These are phyloP conservation scores for Ophiorrhiza pumila DNA, from an alignment of 257 asterid species.

Conservation along the genomic window DNA sequence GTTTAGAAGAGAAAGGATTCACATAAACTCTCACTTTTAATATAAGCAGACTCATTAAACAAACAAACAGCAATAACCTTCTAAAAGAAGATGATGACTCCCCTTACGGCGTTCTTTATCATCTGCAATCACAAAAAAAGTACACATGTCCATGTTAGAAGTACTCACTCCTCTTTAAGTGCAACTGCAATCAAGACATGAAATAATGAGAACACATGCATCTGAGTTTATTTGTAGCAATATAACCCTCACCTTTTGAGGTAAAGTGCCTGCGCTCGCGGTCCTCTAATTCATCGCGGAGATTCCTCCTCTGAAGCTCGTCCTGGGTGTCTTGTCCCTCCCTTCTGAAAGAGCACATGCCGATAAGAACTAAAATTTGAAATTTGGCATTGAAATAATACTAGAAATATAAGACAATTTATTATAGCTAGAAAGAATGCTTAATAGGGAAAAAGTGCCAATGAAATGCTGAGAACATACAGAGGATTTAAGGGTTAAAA, in stretches of 20 bases:
- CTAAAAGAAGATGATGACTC: constrained; percentile 72
- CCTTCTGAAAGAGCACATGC: constrained; percentile 35
- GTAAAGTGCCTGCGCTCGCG: constrained; percentile 82
- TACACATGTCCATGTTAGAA: background rate
- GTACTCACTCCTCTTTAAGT: background rate
- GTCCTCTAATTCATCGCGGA: constrained; percentile 73
- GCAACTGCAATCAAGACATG: background rate
- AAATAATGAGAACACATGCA: background rate
- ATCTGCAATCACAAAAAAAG: constrained; percentile 45
- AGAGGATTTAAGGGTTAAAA: too few species aligned
- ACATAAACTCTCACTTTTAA: background rate
- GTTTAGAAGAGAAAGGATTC: background rate
- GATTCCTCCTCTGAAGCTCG: constrained; percentile 67
- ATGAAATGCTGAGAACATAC: too few species aligned
- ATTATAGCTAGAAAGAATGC: background rate
- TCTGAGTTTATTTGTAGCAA: constrained; percentile 1
- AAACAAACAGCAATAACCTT: constrained; percentile 49
- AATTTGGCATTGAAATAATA: background rate
- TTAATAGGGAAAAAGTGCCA: background rate
- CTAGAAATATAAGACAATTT: background rate
- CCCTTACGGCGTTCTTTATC: constrained; percentile 87
- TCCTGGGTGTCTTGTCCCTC: constrained; percentile 91
- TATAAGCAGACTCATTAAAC: background rate
- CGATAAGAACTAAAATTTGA: background rate
- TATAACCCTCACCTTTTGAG: constrained; percentile 45